Evolutionary conservation across 495 filamentous ascomycete species (phyloP), one percentile per base, ranked within the genome.

Genomic region (Xylaria intraflava): DNA sequence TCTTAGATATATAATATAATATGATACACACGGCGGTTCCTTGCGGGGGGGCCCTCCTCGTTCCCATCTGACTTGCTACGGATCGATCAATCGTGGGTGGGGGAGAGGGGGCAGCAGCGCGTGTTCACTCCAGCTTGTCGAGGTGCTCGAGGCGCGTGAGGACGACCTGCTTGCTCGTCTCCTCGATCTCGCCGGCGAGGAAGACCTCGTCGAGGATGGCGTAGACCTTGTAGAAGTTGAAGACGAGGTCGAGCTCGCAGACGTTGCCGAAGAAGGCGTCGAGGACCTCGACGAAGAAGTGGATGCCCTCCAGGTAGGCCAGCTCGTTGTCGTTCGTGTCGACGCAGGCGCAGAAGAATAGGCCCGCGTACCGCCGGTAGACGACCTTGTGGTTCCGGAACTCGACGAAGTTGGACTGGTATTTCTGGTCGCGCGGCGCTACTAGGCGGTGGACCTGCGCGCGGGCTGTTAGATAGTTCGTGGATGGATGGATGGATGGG

Each of bases 341-440:
- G 61, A 98, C 93, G 70, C 94, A 96, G 16, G 91, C 94, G 75
- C 93, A 97, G 72, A 97, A 98, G 77, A 98, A 98, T 20, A 98
- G 81, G 0, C 93, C 93, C 0, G 93, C 93, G 73, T 98, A 98
- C 47, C 93, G 84, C 22, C 93, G 86, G 73, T 98, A 98, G 20
- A 98, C 89, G 59, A 98, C 85, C 74, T 96, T 96, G 60, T 85
- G 82, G 71, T 86, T 84, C 66, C 92, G 83, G 81, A 90, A 85
- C 75, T 98, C 93, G 72, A 98, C 93, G 67, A 98, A 98, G 74
- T 98, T 98, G 67, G 89, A 95, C 69, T 98, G 93, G 74, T 98
- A 95, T 71, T 98, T 98, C 71, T 98, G 93, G 71, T 98, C 93
- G 61, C 93, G 85, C 9, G 93, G 93, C 3, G 93, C 93, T 47